These are phyloP conservation scores for Suillus placidus DNA, from an alignment of 768 basidiomycete species.

Conservation along the genomic window DNA sequence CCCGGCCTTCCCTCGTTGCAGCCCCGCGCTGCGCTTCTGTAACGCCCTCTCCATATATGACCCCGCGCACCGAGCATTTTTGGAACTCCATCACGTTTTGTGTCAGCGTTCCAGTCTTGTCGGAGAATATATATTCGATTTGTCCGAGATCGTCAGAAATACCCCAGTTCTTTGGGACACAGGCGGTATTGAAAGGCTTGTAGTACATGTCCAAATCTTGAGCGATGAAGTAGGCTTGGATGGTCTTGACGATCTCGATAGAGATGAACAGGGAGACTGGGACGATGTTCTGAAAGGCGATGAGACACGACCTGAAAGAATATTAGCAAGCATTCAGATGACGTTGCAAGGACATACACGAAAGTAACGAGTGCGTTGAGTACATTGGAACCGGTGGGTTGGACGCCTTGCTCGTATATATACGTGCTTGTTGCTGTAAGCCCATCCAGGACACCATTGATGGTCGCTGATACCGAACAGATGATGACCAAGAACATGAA, in stretches of 20 bases:
- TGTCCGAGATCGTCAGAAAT: conserved; percentile 98
- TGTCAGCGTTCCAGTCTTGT: conserved; percentile 96
- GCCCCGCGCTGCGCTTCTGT: conserved; percentile 96
- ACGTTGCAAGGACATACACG: conserved; percentile 58
- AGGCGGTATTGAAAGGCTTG: conserved; percentile 79
- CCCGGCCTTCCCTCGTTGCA: conserved; percentile 77
- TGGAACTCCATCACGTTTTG: conserved; percentile 99
- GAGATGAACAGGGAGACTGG: conserved; percentile 97
- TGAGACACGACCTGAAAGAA: conserved; percentile 75
- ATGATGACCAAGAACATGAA: conserved; percentile 77
- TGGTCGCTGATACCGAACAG: conserved; percentile 75
- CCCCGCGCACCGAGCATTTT: conserved; percentile 85
- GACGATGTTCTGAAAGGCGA: conserved; percentile 97
- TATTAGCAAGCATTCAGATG: conserved; percentile 13
- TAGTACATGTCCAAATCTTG: conserved; percentile 99
- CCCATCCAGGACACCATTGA: conserved; percentile 72
- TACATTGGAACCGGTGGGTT: conserved; percentile 60
- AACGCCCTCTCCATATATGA: conserved; percentile 89
- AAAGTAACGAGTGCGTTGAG: conserved; percentile 88
- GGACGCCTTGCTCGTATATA: conserved; percentile 69
- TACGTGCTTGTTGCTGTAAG: conserved; percentile 63
- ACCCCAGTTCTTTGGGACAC: conserved; percentile 97
- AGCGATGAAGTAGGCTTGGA: conserved; percentile 95
- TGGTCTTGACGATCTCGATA: conserved; percentile 97
- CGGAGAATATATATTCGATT: conserved; percentile 93